Conservation (phyloP, 2,329 filamentous ascomycete species). For the Ophiobolus disseminans region DNA sequence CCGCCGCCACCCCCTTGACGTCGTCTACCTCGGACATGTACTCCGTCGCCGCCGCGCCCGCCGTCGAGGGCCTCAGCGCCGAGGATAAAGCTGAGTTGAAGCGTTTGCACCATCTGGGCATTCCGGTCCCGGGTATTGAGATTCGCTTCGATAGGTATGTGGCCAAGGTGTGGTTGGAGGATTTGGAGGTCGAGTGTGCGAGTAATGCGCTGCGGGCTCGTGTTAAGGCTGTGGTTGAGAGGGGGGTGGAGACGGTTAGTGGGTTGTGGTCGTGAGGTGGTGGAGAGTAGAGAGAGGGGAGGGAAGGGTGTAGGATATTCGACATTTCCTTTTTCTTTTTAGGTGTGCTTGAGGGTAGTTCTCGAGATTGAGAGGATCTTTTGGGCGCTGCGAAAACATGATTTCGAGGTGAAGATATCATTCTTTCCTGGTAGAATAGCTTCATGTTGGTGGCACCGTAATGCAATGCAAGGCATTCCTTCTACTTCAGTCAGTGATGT, state of each 20-base stretch:
- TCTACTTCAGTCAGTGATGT: no score
- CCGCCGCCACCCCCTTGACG: conserved; percentile 2
- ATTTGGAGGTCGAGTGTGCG: conserved; percentile 84
- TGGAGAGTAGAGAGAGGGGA: background rate
- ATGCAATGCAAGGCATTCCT: no score
- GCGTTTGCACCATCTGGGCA: conserved; percentile 80
- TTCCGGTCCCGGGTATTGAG: conserved; percentile 86
- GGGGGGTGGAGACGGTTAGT: conserved; percentile 80
- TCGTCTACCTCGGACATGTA: conserved; percentile 9
- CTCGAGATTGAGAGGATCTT: no score
- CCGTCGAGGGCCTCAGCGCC: conserved; percentile 9
- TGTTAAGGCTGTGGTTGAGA: conserved; percentile 86
- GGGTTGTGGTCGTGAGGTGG: conserved; percentile 40
- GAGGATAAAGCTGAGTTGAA: conserved; percentile 67
- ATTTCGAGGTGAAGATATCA: no score
- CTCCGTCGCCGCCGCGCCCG: conserved; percentile 11
- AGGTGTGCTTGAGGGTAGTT: no score
- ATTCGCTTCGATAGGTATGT: conserved; percentile 88
- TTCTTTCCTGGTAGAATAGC: no score
- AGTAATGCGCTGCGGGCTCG: conserved; percentile 82
- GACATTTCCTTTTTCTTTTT: no score
- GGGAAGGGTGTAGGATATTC: background rate
- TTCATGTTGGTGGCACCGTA: no score
- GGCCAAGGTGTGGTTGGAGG: conserved; percentile 90
- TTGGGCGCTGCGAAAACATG: no score